Base-by-base conservation (phyloP, 331 rosid species). In the Ulmus americana region DNA sequence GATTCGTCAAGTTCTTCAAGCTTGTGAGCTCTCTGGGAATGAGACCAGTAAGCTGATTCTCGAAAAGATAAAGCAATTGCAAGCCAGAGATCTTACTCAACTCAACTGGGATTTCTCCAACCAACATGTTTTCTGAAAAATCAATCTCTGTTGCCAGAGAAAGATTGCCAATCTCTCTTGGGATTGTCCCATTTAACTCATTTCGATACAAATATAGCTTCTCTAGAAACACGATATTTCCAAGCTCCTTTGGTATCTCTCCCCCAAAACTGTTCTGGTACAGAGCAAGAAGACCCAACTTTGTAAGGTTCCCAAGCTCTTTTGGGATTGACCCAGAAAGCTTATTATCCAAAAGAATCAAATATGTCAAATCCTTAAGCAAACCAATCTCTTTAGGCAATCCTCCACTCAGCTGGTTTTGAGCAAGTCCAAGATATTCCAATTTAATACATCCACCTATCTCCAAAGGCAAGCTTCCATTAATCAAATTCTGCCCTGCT, bases 111-210 rank as follows among this genome's bases (percentile, higher is more conserved):
- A 76, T 76, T 45, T 76, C 72, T 46, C 80, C 80, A 0, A 58
- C 50, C 54, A 76, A 46, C 10, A 43, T 28, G 53, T 76, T 76
- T 43, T 76, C 76, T 13, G 80, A 70, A 39, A 76, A 10, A 55
- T 76, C 80, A 45, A 76, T 50, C 63, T 76, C 56, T 6, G 7
- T 20, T 38, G 55, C 80, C 5, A 13, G 57, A 52, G 80, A 64
- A 18, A 76, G 76, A 58, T 76, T 76, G 2, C 80, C 75, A 63
- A 76, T 51, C 76, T 76, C 80, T 53, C 76, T 76, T 42, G 80
- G 80, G 35, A 76, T 16, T 58, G 76, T 69, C 56, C 80, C 76
- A 39, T 64, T 76, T 58, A 76, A 50, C 45, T 10, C 51, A 22
- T 64, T 76, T 65, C 80, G 70, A 63, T 76, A 76, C 16, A 70